A percentile compares a stretch with the other conserved stretches of the same genome.
These are phyloP conservation scores for Alternaria atra DNA, from an alignment of 2,329 filamentous ascomycete genomes.

Conservation along the genomic window DNA sequence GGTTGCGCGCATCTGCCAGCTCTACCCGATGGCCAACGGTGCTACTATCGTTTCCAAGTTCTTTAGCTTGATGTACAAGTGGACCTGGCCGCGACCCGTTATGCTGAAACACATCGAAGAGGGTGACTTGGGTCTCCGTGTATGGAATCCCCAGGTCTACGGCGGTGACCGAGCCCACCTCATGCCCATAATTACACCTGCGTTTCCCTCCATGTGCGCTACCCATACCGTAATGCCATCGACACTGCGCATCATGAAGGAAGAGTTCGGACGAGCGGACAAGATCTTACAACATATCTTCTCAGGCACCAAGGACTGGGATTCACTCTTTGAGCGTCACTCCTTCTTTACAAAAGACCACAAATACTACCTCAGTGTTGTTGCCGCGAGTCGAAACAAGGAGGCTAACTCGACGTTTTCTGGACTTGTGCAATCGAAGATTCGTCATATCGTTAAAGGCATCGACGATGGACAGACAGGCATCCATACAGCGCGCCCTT, in stretches of 20 bases:
- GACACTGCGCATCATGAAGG: slow-evolving; percentile 82
- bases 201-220: slow-evolving; percentile 97
- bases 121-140: slow-evolving; percentile 79
- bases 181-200: slow-evolving; percentile 98
- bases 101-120: slow-evolving; percentile 88
- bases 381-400: slow-evolving; percentile 81
- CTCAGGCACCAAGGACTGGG: slow-evolving; percentile 79
- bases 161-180: slow-evolving; percentile 83
- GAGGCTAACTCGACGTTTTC: slow-evolving; percentile 89
- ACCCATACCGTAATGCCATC: slow-evolving; percentile 93
- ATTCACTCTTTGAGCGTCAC: slow-evolving; percentile 86
- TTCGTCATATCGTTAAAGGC: slow-evolving; percentile 82
- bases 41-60: slow-evolving; percentile 92
- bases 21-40: slow-evolving; percentile 91
- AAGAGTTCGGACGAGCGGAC: slow-evolving; percentile 80
- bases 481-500: slow-evolving; percentile 86
- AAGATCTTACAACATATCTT: slow-evolving; percentile 83
- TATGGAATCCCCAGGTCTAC: slow-evolving; percentile 95
- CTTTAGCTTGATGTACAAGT: slow-evolving; percentile 88
- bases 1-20: slow-evolving; percentile 91
- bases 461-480: slow-evolving; percentile 79
- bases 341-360: slow-evolving; percentile 92
- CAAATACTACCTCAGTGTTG: slow-evolving; percentile 94
- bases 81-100: slow-evolving; percentile 95
- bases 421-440: slow-evolving; percentile 91